Conservation (phyloP, 306 rosid genomes). For the Begonia loranthoides region DNA sequence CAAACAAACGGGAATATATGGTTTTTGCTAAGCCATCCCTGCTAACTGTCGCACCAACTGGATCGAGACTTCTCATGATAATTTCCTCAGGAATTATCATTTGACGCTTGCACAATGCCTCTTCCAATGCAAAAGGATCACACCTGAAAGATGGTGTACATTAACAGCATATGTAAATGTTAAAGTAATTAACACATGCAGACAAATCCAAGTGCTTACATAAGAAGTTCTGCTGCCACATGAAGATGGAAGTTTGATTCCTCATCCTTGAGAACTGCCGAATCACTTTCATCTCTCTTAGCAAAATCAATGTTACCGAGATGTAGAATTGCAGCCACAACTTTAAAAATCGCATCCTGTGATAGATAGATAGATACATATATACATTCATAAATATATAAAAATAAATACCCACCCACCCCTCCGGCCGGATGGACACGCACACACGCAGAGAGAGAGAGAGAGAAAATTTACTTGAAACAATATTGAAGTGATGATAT, state of each 20-base stretch:
- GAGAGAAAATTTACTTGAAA: neutral
- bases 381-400: too few species aligned
- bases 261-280: constrained; percentile 62
- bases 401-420: too few species aligned
- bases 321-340: constrained; percentile 89
- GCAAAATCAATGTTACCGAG: constrained; percentile 69
- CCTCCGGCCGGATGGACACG: too few species aligned
- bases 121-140: constrained; percentile 46
- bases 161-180: constrained; percentile 9
- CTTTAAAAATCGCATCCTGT: constrained; percentile 86
- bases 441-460: neutral
- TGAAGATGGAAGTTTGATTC: constrained; percentile 62
- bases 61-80: constrained; percentile 73
- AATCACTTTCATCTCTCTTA: constrained; percentile 57
- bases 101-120: constrained; percentile 67
- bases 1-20: constrained; percentile 72
- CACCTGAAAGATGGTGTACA: constrained; percentile 39
- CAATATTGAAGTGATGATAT: too few species aligned
- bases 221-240: constrained; percentile 82
- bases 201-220: constrained; percentile 31
- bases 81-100: constrained; percentile 89
- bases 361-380: constrained; percentile 1
- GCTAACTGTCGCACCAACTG: constrained; percentile 58
- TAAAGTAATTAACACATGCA: neutral
- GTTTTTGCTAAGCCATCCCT: constrained; percentile 93